Conservation (phyloP, 2,329 filamentous ascomycete species). For the Metarhizium brunneum region DNA sequence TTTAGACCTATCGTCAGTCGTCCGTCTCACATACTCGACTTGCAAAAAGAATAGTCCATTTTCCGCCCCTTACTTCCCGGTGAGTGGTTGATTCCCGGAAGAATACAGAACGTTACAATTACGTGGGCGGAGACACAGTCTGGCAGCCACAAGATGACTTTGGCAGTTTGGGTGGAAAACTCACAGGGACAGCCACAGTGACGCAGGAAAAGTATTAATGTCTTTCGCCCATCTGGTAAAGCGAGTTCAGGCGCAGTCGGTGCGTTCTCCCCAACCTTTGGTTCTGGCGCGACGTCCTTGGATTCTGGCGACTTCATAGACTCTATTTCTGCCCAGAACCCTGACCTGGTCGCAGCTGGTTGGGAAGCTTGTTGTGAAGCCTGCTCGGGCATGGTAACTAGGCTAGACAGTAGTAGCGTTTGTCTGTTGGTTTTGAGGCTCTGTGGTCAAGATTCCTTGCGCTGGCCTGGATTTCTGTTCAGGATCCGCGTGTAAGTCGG, state of each 20-base stretch:
- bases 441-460: no score
- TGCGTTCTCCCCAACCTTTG: slow-evolving; percentile 44
- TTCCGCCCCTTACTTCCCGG: no score
- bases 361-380: not conserved
- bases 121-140: not conserved
- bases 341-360: slow-evolving; percentile 7
- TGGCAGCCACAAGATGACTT: not conserved
- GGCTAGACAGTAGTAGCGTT: not conserved
- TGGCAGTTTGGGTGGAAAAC: slow-evolving; percentile 12
- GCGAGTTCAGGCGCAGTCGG: slow-evolving; percentile 42
- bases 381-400: slow-evolving; percentile 1
- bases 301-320: slow-evolving; percentile 30
- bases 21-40: not conserved
- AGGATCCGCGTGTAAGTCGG: not conserved
- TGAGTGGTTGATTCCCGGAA: not conserved
- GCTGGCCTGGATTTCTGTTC: not conserved
- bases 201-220: slow-evolving; percentile 57
- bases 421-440: no score
- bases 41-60: not conserved
- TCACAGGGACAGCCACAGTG: slow-evolving; percentile 69
- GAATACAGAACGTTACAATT: not conserved
- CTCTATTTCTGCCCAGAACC: slow-evolving; percentile 28
- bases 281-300: slow-evolving; percentile 36
- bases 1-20: slow-evolving; percentile 18
- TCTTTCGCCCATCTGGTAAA: slow-evolving; percentile 46